Base-by-base conservation (phyloP, 192 early-diverging fungal species). In the Obelidium mucronatum region DNA sequence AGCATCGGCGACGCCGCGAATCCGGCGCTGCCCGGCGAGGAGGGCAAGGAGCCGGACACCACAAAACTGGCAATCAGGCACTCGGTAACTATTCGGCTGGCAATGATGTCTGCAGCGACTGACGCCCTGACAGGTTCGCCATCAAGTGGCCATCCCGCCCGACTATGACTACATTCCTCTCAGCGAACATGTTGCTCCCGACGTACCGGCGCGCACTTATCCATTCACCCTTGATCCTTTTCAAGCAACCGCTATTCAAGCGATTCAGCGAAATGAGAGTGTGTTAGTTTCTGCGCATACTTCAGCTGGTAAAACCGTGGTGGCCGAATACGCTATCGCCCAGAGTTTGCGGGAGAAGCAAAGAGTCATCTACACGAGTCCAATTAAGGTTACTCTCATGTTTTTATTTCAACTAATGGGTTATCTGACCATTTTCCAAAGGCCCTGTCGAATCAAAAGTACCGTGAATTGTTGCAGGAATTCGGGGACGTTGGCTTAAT, bases 251-350 rank as follows among this genome's bases (percentile, higher is more conserved):
- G 88, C 97, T 2, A 92, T 97, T 30, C 84, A 89, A 79, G 94
- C 92, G 59, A 99, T 99, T 61, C 88, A 97, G 75, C 86, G 94
- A 75, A 88, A 90, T 44, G 97, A 99, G 79, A 95, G 94, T 2
- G 96, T 99, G n/a, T 80, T 99, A 40, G 96, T 99, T 1, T 90
- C 93, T 53, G 97, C 97, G 0, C 97, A 99, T 64, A 99, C 97
- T 1, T 95, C 93, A 44, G 97, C 97, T 19, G 97, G 97, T 68
- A 99, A 99, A 79, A 99, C 97, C 0, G 97, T 99, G 2, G 94
- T 99, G 33, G 97, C 97, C n/a, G 97, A 99, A 78, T 99, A 98
- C 81, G 97, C 97, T 0, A 99, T 99, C 78, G 97, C 96, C 0
- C 92, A 93, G 42, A 88, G 90, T 76, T 78, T 98, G 81, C 88